Evolutionary conservation across 1,284 basidiomycete genomes (phyloP).

Genomic region (Irpex sp.): DNA sequence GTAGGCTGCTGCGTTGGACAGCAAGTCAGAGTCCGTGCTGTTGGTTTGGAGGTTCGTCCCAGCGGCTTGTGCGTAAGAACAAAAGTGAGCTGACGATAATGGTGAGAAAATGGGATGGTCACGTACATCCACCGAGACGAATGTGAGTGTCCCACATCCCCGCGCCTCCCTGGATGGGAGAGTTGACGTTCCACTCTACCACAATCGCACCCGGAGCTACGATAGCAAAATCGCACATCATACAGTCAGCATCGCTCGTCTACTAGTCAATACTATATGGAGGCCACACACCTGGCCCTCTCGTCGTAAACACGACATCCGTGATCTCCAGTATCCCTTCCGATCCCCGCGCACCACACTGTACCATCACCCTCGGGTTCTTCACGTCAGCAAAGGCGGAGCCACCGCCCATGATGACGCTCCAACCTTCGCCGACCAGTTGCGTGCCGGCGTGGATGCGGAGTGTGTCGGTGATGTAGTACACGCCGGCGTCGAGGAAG

Average conservation of each 20-base stretch:
- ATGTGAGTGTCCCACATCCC: slow-evolving; percentile 79
- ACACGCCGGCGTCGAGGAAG: slow-evolving; percentile 70
- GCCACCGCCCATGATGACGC: slow-evolving; percentile 68
- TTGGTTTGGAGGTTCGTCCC: slow-evolving; percentile 55
- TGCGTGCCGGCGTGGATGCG: slow-evolving; percentile 68
- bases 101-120: background rate
- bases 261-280: background rate
- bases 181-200: slow-evolving; percentile 69
- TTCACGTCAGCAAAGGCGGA: slow-evolving; percentile 49
- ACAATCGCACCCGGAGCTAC: slow-evolving; percentile 65
- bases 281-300: slow-evolving; percentile 43
- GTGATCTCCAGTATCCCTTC: slow-evolving; percentile 55
- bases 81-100: background rate
- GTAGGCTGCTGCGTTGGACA: slow-evolving; percentile 56
- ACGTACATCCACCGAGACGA: slow-evolving; percentile 26
- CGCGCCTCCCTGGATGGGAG: slow-evolving; percentile 53
- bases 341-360: slow-evolving; percentile 48
- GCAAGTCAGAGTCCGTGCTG: slow-evolving; percentile 40
- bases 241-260: background rate
- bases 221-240: background rate
- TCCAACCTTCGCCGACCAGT: slow-evolving; percentile 76
- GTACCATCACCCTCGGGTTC: slow-evolving; percentile 54
- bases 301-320: slow-evolving; percentile 54
- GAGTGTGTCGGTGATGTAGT: slow-evolving; percentile 69
- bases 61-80: slow-evolving; percentile 20